These are phyloP conservation scores for Astrothelium macrocarpum DNA, from an alignment of 495 filamentous ascomycete species.

Conservation along the genomic window DNA sequence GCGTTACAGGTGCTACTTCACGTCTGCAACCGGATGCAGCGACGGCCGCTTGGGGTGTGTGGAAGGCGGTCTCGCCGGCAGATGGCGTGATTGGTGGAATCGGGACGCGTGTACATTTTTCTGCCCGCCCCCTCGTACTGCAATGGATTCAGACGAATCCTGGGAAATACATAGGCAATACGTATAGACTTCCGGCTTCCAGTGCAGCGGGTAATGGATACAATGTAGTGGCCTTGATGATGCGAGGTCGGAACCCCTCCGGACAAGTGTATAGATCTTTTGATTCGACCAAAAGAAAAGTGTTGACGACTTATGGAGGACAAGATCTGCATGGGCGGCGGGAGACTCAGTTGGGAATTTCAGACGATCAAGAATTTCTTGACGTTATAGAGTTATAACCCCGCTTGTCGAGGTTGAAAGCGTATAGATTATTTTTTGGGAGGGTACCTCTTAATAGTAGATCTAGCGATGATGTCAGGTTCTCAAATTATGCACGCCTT, in stretches of 20 bases:
- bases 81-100: background rate
- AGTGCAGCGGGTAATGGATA: background rate
- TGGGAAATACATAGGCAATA: background rate
- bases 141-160: background rate
- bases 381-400: background rate
- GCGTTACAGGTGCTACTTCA: background rate
- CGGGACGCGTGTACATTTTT: conserved; percentile 4
- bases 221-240: no score
- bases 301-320: background rate
- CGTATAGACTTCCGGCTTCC: background rate
- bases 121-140: background rate
- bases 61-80: background rate
- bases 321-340: background rate
- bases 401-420: background rate
- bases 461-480: background rate
- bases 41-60: background rate
- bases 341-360: background rate
- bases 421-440: no score
- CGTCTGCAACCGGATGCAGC: background rate
- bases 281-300: background rate
- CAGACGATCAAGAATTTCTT: background rate
- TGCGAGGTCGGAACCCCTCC: background rate
- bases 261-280: background rate
- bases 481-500: background rate
- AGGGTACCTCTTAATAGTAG: no score